Conservation (phyloP, 2,329 filamentous ascomycete genomes). For the Neophaeococcomyces aloes region DNA sequence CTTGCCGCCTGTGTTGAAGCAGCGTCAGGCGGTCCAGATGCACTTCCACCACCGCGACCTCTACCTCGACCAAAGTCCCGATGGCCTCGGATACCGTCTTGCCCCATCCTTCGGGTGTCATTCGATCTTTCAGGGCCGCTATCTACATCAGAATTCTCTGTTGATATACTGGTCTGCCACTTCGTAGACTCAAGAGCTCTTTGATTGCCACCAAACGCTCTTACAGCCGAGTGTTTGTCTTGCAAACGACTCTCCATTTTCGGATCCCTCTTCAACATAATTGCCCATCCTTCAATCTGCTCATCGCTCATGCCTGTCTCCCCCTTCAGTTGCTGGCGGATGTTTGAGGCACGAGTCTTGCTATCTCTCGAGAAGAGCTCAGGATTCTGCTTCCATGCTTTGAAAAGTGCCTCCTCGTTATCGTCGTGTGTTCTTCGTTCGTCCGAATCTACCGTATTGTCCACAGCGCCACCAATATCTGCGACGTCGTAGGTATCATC, state of each 20-base stretch:
- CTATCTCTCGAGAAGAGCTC: slow-evolving; percentile 62
- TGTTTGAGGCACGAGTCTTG: slow-evolving; percentile 54
- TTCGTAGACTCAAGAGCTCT: slow-evolving; percentile 13
- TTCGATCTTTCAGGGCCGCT: slow-evolving; percentile 8
- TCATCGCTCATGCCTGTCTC: slow-evolving; percentile 89
- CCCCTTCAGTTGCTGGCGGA: slow-evolving; percentile 54
- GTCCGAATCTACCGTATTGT: slow-evolving; percentile 38
- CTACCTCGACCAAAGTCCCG: slow-evolving; percentile 9
- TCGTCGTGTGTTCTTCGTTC: slow-evolving; percentile 17
- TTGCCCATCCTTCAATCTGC: slow-evolving; percentile 82
- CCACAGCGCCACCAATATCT: slow-evolving; percentile 83
- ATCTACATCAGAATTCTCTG: slow-evolving; percentile 16
- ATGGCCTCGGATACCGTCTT: slow-evolving; percentile 3
- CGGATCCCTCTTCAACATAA: slow-evolving; percentile 70
- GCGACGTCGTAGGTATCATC: slow-evolving; percentile 93
- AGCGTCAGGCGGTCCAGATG: slow-evolving; percentile 16
- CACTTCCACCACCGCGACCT: slow-evolving; percentile 14
- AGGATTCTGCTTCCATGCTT: slow-evolving; percentile 55
- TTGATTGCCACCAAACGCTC: slow-evolving; percentile 16
- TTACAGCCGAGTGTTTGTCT: slow-evolving; percentile 41
- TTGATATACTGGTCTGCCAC: slow-evolving; percentile 16
- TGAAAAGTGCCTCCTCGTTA: slow-evolving; percentile 63
- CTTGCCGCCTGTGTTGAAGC: slow-evolving; percentile 18
- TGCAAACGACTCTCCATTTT: slow-evolving; percentile 60
- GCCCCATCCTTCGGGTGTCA: slow-evolving; percentile 3